Evolutionary conservation across 768 basidiomycete species (phyloP), one percentile per base, ranked within the genome.

Genomic region (Stropharia rugosoannulata): DNA sequence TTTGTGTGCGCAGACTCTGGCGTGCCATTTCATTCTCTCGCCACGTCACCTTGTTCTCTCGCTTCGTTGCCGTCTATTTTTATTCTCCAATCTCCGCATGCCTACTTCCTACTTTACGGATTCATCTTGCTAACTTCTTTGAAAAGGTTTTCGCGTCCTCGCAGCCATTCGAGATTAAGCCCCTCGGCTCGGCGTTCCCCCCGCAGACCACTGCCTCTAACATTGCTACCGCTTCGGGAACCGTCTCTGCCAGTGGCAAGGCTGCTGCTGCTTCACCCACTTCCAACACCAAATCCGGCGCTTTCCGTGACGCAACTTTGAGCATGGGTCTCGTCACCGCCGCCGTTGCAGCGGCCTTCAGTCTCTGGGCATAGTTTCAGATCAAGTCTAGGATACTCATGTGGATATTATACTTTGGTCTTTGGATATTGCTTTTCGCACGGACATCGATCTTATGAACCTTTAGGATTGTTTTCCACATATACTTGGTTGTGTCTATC

Each of bases 111-210:
- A 16, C 38, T 39, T 39, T 43, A n/a, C 38, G 5, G 43, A 32
- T 10, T 39, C 22, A 8, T 16, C 40, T 9, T 36, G 9, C 27
- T 39, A 37, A 39, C 36, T 44, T 40, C 42, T 44, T 22, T 25
- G 13, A 16, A 36, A 59, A 90, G 84, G 55, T 90, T 52, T 89
- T 76, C 57, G 83, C 84, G 11, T 63, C 67, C 37, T 82, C 85
- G 25, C 45, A 76, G 53, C 66, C 70, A 4, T 91, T 91, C 68
- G 80, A 83, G 66, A 77, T 91, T 68, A 82, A 84, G 66, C 64
- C 84, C 5, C 57, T 71, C 32, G 83, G 83, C 48, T 74, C 86
- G 36, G 7, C 73, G 11, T 89, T 83, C 62, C 83, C 85, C 9
- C 45, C 68, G 3, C 55, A 80, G 16, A 62, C 70, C 16, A 68